Conservation (phyloP, 768 basidiomycete species). For the Dentipellis fragilis region DNA sequence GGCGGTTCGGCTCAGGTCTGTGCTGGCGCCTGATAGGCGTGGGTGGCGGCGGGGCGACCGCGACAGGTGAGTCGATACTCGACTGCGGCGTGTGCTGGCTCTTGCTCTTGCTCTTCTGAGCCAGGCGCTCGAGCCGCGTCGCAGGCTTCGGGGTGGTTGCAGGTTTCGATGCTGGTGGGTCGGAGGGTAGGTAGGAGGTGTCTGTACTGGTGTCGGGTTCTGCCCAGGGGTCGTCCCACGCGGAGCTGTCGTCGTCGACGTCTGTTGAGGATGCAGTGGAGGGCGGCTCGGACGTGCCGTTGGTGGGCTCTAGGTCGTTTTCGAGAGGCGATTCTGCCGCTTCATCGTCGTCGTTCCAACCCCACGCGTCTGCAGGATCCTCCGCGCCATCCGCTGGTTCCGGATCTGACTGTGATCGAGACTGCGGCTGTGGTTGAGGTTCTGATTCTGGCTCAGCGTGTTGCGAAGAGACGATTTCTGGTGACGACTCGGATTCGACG, state of each 20-base stretch:
- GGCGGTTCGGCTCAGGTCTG: neutral
- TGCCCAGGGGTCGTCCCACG: slow-evolving; percentile 67
- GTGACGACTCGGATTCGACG: slow-evolving; percentile 8
- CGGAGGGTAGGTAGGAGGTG: slow-evolving; percentile 17
- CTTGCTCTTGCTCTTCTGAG: slow-evolving; percentile 41
- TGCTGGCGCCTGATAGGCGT: slow-evolving; percentile 15
- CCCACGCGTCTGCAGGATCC: slow-evolving; percentile 61
- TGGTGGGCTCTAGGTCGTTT: slow-evolving; percentile 16
- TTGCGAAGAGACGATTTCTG: neutral
- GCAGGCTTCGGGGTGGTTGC: slow-evolving; percentile 39
- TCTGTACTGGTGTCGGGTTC: slow-evolving; percentile 25
- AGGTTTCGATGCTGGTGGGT: slow-evolving; percentile 6
- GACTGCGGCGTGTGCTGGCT: slow-evolving; percentile 20
- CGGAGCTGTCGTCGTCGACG: slow-evolving; percentile 27
- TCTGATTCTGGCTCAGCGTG: slow-evolving; percentile 5
- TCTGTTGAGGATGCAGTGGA: neutral
- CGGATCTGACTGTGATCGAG: slow-evolving; percentile 5
- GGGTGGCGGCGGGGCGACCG: slow-evolving; percentile 14
- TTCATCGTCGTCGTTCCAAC: slow-evolving; percentile 49
- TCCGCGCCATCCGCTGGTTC: slow-evolving; percentile 17
- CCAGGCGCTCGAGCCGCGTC: slow-evolving; percentile 46
- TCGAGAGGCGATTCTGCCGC: too few species aligned
- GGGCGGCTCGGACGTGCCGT: slow-evolving; percentile 15
- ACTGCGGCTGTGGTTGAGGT: slow-evolving; percentile 1
- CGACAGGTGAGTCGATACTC: slow-evolving; percentile 14